These are phyloP conservation scores for Kingdonia uniflora DNA, from an alignment of 164 flowering plant genomes.

Conservation along the genomic window DNA sequence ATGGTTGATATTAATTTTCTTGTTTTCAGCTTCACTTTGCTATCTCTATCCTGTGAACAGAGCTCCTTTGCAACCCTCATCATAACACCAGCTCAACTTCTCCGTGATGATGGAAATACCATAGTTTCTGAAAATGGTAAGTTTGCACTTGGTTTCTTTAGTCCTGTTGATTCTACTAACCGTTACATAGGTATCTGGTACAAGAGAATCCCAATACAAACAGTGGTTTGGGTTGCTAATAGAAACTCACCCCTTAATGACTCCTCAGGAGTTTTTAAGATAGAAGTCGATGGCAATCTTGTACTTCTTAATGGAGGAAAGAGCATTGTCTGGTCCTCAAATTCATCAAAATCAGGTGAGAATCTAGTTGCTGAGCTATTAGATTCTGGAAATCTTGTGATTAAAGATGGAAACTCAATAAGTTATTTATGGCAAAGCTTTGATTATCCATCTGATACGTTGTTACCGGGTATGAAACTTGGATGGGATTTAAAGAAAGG, in stretches of 20 bases:
- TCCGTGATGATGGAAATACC: slow-evolving; percentile 1
- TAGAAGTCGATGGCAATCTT: slow-evolving; percentile 4
- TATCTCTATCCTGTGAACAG: no score
- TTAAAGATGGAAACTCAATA: slow-evolving; percentile 8
- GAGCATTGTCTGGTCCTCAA: slow-evolving; percentile 16
- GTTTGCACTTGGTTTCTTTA: slow-evolving; percentile 6
- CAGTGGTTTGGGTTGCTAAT: slow-evolving; percentile 16
- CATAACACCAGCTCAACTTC: neutral
- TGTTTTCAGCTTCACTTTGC: no score
- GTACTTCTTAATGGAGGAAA: slow-evolving; percentile 5
- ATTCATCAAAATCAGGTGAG: neutral
- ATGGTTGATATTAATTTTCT: no score
- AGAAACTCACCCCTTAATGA: slow-evolving; percentile 8
- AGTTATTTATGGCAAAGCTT: slow-evolving; percentile 38
- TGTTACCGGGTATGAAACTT: slow-evolving; percentile 29
- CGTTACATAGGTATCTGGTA: slow-evolving; percentile 16
- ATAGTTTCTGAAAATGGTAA: neutral
- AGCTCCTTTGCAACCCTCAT: neutral
- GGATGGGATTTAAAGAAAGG: slow-evolving; percentile 21
- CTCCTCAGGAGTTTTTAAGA: slow-evolving; percentile 4
- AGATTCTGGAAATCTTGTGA: slow-evolving; percentile 26
- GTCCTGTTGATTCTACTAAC: neutral
- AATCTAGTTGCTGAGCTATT: slow-evolving; percentile 13
- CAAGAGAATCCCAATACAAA: slow-evolving; percentile 1
- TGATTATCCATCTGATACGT: slow-evolving; percentile 26